A percentile compares a stretch with the other conserved stretches of the same genome.
phyloP scores from a whole-genome alignment of 1,284 basidiomycete species.

The Fomitopsis betulina region DNA sequence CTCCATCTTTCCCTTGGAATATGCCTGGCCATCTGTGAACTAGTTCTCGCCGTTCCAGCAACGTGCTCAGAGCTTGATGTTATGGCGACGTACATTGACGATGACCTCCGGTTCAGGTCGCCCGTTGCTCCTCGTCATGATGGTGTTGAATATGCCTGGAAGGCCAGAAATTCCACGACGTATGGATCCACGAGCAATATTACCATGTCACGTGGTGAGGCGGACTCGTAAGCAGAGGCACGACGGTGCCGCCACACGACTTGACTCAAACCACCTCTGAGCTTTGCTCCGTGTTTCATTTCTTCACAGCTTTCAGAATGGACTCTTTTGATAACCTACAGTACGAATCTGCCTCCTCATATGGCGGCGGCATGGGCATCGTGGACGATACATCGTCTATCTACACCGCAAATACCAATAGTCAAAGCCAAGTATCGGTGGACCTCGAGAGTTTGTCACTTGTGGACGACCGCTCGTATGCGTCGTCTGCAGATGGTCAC shows the following conservation, averaged over 20 bases:
- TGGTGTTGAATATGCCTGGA: background rate
- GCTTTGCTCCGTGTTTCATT: background rate
- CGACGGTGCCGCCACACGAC: constrained; percentile 5
- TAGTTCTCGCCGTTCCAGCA: constrained; percentile 20
- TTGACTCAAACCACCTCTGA: constrained; percentile 7
- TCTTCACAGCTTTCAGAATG: constrained; percentile 39
- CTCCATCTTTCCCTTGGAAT: constrained; percentile 62
- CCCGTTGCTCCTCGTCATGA: constrained; percentile 35
- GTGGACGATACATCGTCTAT: constrained; percentile 85
- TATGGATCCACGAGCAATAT: background rate
- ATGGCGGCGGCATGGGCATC: constrained; percentile 62
- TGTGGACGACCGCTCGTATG: constrained; percentile 44
- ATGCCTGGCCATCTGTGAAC: constrained; percentile 63
- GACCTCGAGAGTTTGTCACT: constrained; percentile 68
- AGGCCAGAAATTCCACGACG: background rate
- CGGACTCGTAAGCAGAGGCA: constrained; percentile 13
- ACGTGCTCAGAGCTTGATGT: background rate
- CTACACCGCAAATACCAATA: constrained; percentile 65
- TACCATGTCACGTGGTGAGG: constrained; percentile 11
- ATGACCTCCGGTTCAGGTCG: constrained; percentile 66
- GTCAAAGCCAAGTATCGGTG: constrained; percentile 36
- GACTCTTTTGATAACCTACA: constrained; percentile 88
- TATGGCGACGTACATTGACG: constrained; percentile 44
- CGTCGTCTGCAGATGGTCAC: constrained; percentile 33
- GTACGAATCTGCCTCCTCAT: constrained; percentile 73